Evolutionary conservation across 169 alveolate genomes (phyloP).

Genomic region (Plasmodium ovale): DNA sequence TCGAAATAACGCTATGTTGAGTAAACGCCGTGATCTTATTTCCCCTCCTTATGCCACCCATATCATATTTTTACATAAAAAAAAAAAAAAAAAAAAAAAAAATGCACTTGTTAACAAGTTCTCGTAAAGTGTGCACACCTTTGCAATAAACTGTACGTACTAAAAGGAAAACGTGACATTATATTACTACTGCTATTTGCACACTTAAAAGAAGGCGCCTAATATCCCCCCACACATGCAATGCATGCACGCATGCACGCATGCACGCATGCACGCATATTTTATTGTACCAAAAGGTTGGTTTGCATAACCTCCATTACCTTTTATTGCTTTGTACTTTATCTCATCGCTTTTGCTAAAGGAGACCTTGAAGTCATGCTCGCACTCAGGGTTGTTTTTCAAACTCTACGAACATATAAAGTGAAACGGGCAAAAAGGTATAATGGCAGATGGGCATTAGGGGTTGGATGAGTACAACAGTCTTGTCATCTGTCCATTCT

Average conservation of each 20-base stretch:
- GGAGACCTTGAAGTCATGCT: conserved; percentile 23
- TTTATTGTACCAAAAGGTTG: not conserved
- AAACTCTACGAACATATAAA: conserved; percentile 1
- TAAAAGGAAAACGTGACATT: too few relatives aligned
- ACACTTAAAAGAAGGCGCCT: not conserved
- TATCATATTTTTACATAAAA: too few relatives aligned
- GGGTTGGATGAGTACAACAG: too few relatives aligned
- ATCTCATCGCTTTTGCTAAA: conserved; percentile 60
- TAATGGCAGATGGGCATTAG: not conserved
- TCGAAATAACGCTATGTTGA: too few relatives aligned
- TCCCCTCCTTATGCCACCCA: too few relatives aligned
- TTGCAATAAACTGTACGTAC: too few relatives aligned
- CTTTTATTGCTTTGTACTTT: conserved; percentile 62
- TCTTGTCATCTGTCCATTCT: not conserved
- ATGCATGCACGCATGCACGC: not conserved
- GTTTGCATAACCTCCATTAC: not conserved
- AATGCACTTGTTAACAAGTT: too few relatives aligned
- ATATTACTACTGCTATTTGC: too few relatives aligned
- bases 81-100: too few relatives aligned
- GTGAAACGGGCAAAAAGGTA: not conserved
- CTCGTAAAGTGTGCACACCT: too few relatives aligned
- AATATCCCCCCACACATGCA: too few relatives aligned
- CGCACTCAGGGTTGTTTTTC: conserved; percentile 16
- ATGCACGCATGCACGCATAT: not conserved
- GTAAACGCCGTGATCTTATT: too few relatives aligned